These are phyloP conservation scores for Lipomyces starkeyi DNA, from an alignment of 805 yeast genomes.

Conservation along the genomic window DNA sequence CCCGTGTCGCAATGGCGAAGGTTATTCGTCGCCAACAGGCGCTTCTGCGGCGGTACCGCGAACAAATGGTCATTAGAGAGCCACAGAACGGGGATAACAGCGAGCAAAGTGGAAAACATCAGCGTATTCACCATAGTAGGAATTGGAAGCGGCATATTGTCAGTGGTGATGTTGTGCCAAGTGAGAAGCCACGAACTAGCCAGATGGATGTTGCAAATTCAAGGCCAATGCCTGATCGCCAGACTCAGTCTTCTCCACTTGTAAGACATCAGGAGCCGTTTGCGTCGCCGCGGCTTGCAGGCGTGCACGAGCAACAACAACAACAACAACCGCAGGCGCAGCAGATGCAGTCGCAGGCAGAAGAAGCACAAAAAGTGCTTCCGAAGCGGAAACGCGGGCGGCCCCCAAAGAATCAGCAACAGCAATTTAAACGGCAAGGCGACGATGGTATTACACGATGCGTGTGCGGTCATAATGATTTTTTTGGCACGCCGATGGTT, in stretches of 20 bases:
- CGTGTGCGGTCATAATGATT: slow-evolving; percentile 26
- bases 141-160: slow-evolving; percentile 24
- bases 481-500: slow-evolving; percentile 35
- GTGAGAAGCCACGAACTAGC: neutral
- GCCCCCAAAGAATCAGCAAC: slow-evolving; percentile 17
- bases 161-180: slow-evolving; percentile 9
- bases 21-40: slow-evolving; percentile 27
- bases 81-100: neutral
- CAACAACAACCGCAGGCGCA: slow-evolving; percentile 18
- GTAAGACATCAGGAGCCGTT: neutral
- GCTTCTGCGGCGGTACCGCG: slow-evolving; percentile 18
- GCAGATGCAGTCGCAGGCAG: slow-evolving; percentile 5
- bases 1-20: slow-evolving; percentile 34
- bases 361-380: slow-evolving; percentile 1
- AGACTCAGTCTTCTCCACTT: neutral
- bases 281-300: neutral
- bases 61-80: slow-evolving; percentile 10
- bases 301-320: slow-evolving; percentile 5
- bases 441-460: slow-evolving; percentile 25
- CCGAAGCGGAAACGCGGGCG: slow-evolving; percentile 30
- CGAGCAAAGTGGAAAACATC: neutral
- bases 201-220: neutral
- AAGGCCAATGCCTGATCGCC: neutral
- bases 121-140: neutral
- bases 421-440: neutral